A percentile compares a stretch with the other conserved stretches of the same genome.
These are phyloP conservation scores for Kalmusia sp. DNA, from an alignment of 2,329 filamentous ascomycete genomes.

Conservation along the genomic window DNA sequence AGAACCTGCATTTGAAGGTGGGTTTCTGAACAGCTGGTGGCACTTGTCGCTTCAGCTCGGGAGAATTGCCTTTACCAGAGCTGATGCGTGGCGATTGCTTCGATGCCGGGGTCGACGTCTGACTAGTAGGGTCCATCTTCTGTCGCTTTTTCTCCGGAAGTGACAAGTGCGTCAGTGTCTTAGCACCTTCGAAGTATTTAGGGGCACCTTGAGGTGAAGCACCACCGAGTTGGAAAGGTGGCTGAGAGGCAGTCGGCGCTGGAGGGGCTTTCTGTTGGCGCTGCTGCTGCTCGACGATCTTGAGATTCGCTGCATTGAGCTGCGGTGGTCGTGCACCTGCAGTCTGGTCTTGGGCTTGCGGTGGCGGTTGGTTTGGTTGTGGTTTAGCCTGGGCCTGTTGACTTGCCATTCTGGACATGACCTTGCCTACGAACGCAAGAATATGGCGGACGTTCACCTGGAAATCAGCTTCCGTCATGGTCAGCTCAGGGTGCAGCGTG, in stretches of 20 bases:
- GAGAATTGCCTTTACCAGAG: conserved; percentile 46
- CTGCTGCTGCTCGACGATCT: conserved; percentile 53
- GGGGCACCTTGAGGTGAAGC: conserved; percentile 65
- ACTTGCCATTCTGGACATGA: conserved; percentile 30
- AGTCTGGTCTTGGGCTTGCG: conserved; percentile 24
- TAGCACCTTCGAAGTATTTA: conserved; percentile 59
- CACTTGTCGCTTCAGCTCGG: conserved; percentile 55
- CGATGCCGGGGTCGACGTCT: conserved; percentile 50
- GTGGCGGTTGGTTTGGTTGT: conserved; percentile 20
- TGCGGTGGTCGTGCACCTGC: conserved; percentile 30
- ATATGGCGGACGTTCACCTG: conserved; percentile 31
- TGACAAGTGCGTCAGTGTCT: conserved; percentile 63
- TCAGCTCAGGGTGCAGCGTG: conserved; percentile 36
- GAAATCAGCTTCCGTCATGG: conserved; percentile 37
- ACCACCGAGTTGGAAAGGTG: conserved; percentile 59
- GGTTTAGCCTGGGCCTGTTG: conserved; percentile 12
- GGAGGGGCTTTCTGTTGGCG: conserved; percentile 58
- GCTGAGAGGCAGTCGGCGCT: conserved; percentile 58
- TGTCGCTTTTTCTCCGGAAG: conserved; percentile 64
- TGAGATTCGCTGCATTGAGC: conserved; percentile 47
- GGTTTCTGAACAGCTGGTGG: conserved; percentile 52
- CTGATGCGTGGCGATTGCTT: conserved; percentile 49
- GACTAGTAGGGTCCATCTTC: conserved; percentile 54
- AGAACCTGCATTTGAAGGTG: conserved; percentile 61
- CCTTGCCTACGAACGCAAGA: conserved; percentile 35